Evolutionary conservation across 352 stramenopile genomes (phyloP).

Genomic region (Poterioochromonas sp.): DNA sequence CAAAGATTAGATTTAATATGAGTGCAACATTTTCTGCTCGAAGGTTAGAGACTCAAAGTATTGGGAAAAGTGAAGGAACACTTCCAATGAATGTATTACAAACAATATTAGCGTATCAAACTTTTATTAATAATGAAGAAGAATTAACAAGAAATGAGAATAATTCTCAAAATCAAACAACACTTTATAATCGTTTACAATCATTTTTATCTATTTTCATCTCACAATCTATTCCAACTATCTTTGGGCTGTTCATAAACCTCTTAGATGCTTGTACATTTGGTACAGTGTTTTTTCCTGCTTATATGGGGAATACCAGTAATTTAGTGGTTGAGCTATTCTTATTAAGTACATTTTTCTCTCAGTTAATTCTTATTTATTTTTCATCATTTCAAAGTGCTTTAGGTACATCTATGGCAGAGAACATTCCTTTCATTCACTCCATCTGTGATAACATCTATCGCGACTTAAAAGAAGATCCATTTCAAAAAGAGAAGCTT

Average conservation of each 20-base stretch:
- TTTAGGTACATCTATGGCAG: slow-evolving; percentile 79
- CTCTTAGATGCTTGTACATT: slow-evolving; percentile 39
- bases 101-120: not conserved
- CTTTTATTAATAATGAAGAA: not conserved
- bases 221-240: not conserved
- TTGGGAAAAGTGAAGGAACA: not conserved
- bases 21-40: too few relatives aligned
- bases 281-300: slow-evolving; percentile 37
- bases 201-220: not conserved
- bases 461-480: slow-evolving; percentile 53
- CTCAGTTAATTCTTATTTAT: slow-evolving; percentile 40
- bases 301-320: slow-evolving; percentile 27
- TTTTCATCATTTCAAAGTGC: slow-evolving; percentile 44
- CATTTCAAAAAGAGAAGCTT: slow-evolving; percentile 52
- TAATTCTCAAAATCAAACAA: not conserved
- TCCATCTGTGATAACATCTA: slow-evolving; percentile 71
- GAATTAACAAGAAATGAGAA: not conserved
- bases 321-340: slow-evolving; percentile 35
- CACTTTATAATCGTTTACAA: not conserved
- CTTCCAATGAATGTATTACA: not conserved
- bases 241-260: slow-evolving; percentile 38
- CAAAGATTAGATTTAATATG: not conserved
- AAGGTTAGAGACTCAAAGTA: too few relatives aligned
- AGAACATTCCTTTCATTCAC: slow-evolving; percentile 90
- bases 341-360: slow-evolving; percentile 41